These are phyloP conservation scores for Microcyclospora tardicrescens DNA, from an alignment of 2,329 filamentous ascomycete species.

Conservation along the genomic window DNA sequence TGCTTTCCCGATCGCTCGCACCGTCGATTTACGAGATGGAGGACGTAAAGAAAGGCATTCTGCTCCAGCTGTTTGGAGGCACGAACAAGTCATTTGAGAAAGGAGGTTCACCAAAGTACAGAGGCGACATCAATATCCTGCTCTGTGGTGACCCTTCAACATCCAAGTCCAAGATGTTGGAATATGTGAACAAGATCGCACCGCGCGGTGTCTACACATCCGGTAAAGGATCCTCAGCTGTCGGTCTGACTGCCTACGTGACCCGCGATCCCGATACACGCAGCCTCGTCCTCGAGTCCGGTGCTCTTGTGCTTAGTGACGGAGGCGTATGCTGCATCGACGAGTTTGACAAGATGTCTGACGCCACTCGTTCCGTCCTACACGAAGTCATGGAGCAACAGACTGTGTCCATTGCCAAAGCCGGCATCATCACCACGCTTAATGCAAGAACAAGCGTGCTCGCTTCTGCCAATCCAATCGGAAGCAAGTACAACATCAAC, in stretches of 20 bases:
- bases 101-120: constrained; percentile 86
- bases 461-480: constrained; percentile 93
- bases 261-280: constrained; percentile 62
- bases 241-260: constrained; percentile 65
- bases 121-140: constrained; percentile 93
- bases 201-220: constrained; percentile 72
- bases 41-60: constrained; percentile 95
- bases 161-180: constrained; percentile 83
- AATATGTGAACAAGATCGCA: constrained; percentile 95
- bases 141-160: constrained; percentile 96
- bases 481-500: constrained; percentile 93
- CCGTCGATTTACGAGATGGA: constrained; percentile 97
- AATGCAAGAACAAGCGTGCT: constrained; percentile 93
- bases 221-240: constrained; percentile 62
- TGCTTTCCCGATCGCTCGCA: constrained; percentile 78
- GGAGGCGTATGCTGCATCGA: constrained; percentile 68
- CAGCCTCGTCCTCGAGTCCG: constrained; percentile 61
- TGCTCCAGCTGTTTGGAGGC: constrained; percentile 90
- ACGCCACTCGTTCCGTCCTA: constrained; percentile 58
- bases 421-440: constrained; percentile 71
- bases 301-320: constrained; percentile 59
- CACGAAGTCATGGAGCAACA: constrained; percentile 77
- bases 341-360: constrained; percentile 71
- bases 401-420: constrained; percentile 66
- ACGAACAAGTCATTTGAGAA: constrained; percentile 98